Evolutionary conservation across 352 stramenopile species (phyloP).

Genomic region (Phytophthora sansomeana): DNA sequence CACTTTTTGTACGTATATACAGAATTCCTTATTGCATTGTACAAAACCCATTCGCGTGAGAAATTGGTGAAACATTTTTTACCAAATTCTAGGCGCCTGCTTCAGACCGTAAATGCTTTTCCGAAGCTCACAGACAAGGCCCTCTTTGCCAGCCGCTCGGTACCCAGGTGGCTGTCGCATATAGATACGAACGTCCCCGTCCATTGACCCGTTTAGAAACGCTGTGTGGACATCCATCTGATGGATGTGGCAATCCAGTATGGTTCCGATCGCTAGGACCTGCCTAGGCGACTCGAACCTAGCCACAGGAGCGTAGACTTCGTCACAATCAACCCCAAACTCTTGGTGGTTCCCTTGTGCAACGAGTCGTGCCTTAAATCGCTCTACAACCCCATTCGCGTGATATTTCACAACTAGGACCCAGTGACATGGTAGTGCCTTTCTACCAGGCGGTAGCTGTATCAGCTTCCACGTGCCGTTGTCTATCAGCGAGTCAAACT

Average conservation of each 20-base stretch:
- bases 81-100: background rate
- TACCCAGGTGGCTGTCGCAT: background rate
- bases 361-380: constrained; percentile 20
- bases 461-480: constrained; percentile 8
- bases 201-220: constrained; percentile 6
- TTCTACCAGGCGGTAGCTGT: constrained; percentile 2
- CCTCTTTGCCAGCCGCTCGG: background rate
- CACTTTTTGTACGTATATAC: constrained; percentile 31
- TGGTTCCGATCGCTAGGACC: constrained; percentile 18
- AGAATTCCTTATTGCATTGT: constrained; percentile 31
- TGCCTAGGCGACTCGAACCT: constrained; percentile 14
- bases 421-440: constrained; percentile 17
- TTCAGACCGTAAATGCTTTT: constrained; percentile 9
- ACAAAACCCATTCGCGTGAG: background rate
- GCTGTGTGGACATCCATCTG: constrained; percentile 26
- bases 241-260: constrained; percentile 24
- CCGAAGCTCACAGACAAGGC: background rate
- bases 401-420: constrained; percentile 24
- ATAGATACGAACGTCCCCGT: background rate
- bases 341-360: constrained; percentile 25
- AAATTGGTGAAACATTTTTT: background rate
- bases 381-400: constrained; percentile 15
- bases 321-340: constrained; percentile 6
- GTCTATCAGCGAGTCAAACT: constrained; percentile 14
- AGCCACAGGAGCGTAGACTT: background rate